Evolutionary conservation across 2,329 filamentous ascomycete genomes (phyloP).

Genomic region (Aurifilum marmelostoma): DNA sequence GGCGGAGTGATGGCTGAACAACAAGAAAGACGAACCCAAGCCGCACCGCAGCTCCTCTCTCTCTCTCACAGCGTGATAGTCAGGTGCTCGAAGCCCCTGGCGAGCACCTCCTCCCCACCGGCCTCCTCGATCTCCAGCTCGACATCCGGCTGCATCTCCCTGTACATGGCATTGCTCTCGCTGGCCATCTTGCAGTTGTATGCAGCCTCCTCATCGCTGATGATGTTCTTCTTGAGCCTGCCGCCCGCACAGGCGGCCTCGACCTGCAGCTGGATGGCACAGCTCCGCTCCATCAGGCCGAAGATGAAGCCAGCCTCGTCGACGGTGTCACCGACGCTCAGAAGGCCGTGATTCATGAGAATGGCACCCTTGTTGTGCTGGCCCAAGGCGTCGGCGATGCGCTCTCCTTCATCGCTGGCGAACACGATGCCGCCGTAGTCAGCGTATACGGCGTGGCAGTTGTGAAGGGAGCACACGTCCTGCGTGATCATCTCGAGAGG

Average conservation of each 20-base stretch:
- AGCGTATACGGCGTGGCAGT: constrained; percentile 62
- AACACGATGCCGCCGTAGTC: constrained; percentile 60
- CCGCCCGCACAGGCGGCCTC: constrained; percentile 63
- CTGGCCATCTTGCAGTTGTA: constrained; percentile 50
- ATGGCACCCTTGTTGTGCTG: constrained; percentile 62
- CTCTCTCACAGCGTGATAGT: constrained; percentile 16
- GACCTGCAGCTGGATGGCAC: constrained; percentile 67
- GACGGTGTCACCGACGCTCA: constrained; percentile 72
- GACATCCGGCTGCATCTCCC: constrained; percentile 52
- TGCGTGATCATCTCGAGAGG: constrained; percentile 73
- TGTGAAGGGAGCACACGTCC: constrained; percentile 67
- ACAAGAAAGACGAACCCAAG: background rate
- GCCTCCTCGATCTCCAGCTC: constrained; percentile 49
- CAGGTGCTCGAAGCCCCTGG: constrained; percentile 34
- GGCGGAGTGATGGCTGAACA: background rate
- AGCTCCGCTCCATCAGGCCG: constrained; percentile 68
- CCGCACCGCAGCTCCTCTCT: background rate
- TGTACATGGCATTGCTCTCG: constrained; percentile 49
- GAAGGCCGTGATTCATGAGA: constrained; percentile 71
- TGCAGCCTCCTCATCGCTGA: constrained; percentile 45
- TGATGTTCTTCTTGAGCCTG: constrained; percentile 45
- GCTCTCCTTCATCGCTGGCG: constrained; percentile 65
- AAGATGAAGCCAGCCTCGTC: constrained; percentile 76
- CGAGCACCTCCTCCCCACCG: constrained; percentile 37
- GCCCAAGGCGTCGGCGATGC: constrained; percentile 66